Base-by-base conservation (phyloP, 805 yeast genomes). In the Schwanniomyces sp. region DNA sequence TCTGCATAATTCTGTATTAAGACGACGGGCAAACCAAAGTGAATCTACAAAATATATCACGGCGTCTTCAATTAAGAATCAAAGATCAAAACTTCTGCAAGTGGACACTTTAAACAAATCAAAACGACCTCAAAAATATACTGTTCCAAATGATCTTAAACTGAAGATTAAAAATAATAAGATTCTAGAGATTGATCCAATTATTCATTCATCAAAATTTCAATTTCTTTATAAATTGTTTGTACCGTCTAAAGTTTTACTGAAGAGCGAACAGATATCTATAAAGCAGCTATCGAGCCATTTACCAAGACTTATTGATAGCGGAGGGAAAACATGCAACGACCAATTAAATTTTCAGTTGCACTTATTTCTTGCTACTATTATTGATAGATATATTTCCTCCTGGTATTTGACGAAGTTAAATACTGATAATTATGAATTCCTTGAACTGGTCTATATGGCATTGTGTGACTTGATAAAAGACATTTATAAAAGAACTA, bases 301-400 rank as follows among this genome's bases (percentile, higher is more conserved):
- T 47, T 53, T 72, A 10, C 75, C 75, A 4, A 43, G 40, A 5
- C 46, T 71, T 6, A 58, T 68, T 7, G 58, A 62, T 4, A 53
- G 48, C 40, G 43, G 54, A 4, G 44, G 54, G 9, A 49, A 44
- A 17, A 43, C 50, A 12, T 53, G 54, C 25, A 39, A 41, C 17
- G 34, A 48, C 12, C 41, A 46, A 14, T 53, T 70, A 37, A 70
- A 70, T 43, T 59, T 70, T 42, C 66, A 69, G 44, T 47, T 72
- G 12, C 76, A 73, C 50, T 52, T 72, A 46, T 67, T 73, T 45
- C 49, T 72, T n/a, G 61, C 69, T 30, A 53, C 64, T 2, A 63
- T 72, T 9, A 44, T 62, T 44, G 45, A 52, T 8, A 57, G 54
- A 17, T 65, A 50, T 37, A 54, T 65, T 6, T 43, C 54, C 7